These are phyloP conservation scores for Syzygium aromaticum DNA, from an alignment of 345 rosid genomes.

Conservation along the genomic window DNA sequence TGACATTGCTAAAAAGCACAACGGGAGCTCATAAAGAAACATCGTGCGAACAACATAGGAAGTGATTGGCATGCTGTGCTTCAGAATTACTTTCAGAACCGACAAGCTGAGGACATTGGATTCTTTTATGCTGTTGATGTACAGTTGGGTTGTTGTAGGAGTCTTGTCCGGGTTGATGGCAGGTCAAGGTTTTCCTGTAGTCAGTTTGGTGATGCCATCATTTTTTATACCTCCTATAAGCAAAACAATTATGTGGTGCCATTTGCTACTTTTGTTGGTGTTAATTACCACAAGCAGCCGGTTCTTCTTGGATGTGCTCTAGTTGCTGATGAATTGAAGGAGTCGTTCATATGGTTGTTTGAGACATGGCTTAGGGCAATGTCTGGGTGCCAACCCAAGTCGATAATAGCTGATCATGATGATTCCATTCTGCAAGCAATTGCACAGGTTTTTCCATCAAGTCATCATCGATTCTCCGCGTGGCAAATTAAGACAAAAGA, in stretches of 20 bases:
- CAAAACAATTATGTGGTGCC: slow-evolving; percentile 46
- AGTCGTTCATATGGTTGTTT: slow-evolving; percentile 65
- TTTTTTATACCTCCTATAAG: slow-evolving; percentile 68
- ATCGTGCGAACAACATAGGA: slow-evolving; percentile 43
- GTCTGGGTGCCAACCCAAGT: slow-evolving; percentile 58
- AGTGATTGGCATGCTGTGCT: slow-evolving; percentile 64
- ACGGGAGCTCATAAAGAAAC: slow-evolving; percentile 18
- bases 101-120: slow-evolving; percentile 71
- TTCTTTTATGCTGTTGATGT: slow-evolving; percentile 68
- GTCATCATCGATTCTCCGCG: slow-evolving; percentile 71
- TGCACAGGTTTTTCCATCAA: slow-evolving; percentile 54
- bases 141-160: slow-evolving; percentile 48
- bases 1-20: slow-evolving; percentile 11
- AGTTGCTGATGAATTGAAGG: slow-evolving; percentile 61
- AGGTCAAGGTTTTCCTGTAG: slow-evolving; percentile 71
- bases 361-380: slow-evolving; percentile 70
- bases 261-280: slow-evolving; percentile 34
- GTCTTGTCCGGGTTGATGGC: slow-evolving; percentile 72
- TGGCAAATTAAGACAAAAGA: slow-evolving; percentile 72
- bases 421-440: slow-evolving; percentile 51
- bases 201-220: slow-evolving; percentile 9
- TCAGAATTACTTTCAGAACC: slow-evolving; percentile 59
- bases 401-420: slow-evolving; percentile 78
- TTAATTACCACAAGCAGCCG: slow-evolving; percentile 34
- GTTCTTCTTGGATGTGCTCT: slow-evolving; percentile 89